Percentiles rank a stretch among this genome's conserved stretches.
Conservation (phyloP, 768 basidiomycete species). For the Cyathus striatus region DNA sequence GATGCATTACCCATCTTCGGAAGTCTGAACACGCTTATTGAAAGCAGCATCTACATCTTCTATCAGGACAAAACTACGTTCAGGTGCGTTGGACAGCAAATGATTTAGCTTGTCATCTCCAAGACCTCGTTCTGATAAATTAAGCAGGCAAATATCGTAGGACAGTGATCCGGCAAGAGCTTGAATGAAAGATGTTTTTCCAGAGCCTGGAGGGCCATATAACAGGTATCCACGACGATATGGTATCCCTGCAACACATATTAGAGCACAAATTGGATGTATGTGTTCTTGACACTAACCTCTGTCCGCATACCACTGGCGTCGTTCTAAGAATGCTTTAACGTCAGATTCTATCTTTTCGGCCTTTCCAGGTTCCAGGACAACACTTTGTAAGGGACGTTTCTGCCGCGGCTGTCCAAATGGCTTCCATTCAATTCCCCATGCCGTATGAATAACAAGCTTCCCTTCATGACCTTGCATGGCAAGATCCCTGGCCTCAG, state of each 20-base stretch:
- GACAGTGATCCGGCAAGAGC: constrained; percentile 88
- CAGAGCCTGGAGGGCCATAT: constrained; percentile 95
- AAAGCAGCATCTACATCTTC: constrained; percentile 98
- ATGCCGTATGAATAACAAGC: constrained; percentile 93
- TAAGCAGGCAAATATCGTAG: constrained; percentile 95
- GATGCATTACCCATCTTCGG: constrained; percentile 79
- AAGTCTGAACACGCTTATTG: constrained; percentile 84
- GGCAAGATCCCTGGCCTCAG: constrained; percentile 88
- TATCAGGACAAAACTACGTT: constrained; percentile 89
- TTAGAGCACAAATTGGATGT: constrained; percentile 1
- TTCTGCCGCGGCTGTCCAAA: constrained; percentile 90
- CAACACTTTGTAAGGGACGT: constrained; percentile 83
- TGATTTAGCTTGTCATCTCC: constrained; percentile 96
- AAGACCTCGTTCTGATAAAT: constrained; percentile 92
- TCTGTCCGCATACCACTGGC: constrained; percentile 95
- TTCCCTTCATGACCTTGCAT: constrained; percentile 86
- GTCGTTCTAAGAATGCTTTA: constrained; percentile 72
- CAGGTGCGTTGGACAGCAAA: constrained; percentile 87
- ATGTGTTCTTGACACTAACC: constrained; percentile 41
- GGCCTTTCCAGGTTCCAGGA: constrained; percentile 77
- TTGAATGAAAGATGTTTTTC: constrained; percentile 98
- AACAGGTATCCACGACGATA: constrained; percentile 94
- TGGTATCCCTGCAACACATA: constrained; percentile 69
- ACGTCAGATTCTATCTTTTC: constrained; percentile 82
- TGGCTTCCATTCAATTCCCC: constrained; percentile 94